Evolutionary conservation across 2,329 filamentous ascomycete species (phyloP), one percentile per base, ranked within the genome.

Genomic region (Colletotrichum ledebouriae): DNA sequence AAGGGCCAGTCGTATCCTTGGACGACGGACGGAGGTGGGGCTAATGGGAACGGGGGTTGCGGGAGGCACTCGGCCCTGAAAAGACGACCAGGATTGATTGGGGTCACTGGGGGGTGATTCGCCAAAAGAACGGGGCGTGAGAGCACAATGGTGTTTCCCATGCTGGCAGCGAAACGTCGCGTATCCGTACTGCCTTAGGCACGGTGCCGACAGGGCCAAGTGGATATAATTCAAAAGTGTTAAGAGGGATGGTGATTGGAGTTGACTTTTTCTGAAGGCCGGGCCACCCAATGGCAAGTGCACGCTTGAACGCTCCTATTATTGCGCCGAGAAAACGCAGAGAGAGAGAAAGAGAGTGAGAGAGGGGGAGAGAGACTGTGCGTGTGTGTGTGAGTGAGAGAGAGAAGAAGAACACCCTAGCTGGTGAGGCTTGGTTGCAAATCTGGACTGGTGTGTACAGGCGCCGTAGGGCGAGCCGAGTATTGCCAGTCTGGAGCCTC

Each of bases 151-250:
- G 57, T 58, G 63, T 63, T 25, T 25, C 50, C 53, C n/a, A n/a
- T n/a, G n/a, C n/a, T n/a, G n/a, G n/a, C n/a, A n/a, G n/a, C n/a
- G n/a, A n/a, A n/a, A n/a, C n/a, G n/a, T n/a, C n/a, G n/a, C n/a
- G n/a, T n/a, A n/a, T n/a, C n/a, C n/a, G 37, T 58, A 41, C 60
- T 44, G 46, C 6, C 1, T 41, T 37, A 59, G 61, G 49, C 65
- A 59, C 33, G 34, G 47, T 65, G 65, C 65, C 61, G 65, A 68
- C 61, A 59, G 61, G 55, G 65, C 56, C 25, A 46, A 9, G 47
- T 37, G 61, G 37, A 41, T 41, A 25, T 25, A 63, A 37, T 50
- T 63, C 58, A 25, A 29, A 49, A 44, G 37, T 58, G 44, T 22
- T n/a, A 29, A 39, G 46, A 34, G 47, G 41, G 52, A 44, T 42